A percentile compares a stretch with the other conserved stretches of the same genome.
phyloP scores from a whole-genome alignment of 441 rosid species.

The Croton setiger region DNA sequence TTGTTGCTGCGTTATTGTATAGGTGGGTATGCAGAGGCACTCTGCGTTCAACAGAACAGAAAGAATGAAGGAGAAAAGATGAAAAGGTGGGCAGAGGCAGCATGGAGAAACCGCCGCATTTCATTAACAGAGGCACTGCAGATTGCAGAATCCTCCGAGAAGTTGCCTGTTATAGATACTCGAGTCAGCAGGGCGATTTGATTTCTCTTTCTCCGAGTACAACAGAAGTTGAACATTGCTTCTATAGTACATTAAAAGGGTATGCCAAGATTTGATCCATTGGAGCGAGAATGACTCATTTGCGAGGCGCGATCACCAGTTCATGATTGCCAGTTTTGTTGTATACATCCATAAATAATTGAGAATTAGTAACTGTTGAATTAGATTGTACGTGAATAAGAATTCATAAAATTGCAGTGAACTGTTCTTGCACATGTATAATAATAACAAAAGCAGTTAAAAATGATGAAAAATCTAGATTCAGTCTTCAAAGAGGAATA shows the following conservation, averaged over 20 bases:
- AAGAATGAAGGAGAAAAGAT: slow-evolving; percentile 60
- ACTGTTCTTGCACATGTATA: background rate
- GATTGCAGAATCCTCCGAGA: slow-evolving; percentile 28
- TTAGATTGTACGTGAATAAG: background rate
- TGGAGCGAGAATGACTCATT: background rate
- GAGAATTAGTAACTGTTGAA: no score
- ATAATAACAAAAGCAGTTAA: background rate
- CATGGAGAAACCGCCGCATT: slow-evolving; percentile 35
- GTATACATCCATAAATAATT: no score
- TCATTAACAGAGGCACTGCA: slow-evolving; percentile 65
- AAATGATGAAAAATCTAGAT: background rate
- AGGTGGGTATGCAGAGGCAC: slow-evolving; percentile 81
- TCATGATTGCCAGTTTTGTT: background rate
- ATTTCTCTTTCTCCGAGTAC: background rate
- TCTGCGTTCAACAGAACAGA: slow-evolving; percentile 66
- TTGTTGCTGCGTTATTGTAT: background rate
- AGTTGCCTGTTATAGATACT: slow-evolving; percentile 49
- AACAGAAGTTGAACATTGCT: background rate
- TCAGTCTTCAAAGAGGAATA: slow-evolving; percentile 57
- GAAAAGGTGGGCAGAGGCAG: slow-evolving; percentile 24
- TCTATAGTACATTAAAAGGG: background rate
- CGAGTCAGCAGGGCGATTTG: slow-evolving; percentile 45
- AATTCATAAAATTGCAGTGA: background rate
- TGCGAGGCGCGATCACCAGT: background rate
- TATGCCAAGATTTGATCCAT: background rate